Percentiles rank a stretch among this genome's conserved stretches.
Evolutionary conservation across 1,139 yeast species (phyloP).

Genomic region (Yamadazyma songkhlaensis): DNA sequence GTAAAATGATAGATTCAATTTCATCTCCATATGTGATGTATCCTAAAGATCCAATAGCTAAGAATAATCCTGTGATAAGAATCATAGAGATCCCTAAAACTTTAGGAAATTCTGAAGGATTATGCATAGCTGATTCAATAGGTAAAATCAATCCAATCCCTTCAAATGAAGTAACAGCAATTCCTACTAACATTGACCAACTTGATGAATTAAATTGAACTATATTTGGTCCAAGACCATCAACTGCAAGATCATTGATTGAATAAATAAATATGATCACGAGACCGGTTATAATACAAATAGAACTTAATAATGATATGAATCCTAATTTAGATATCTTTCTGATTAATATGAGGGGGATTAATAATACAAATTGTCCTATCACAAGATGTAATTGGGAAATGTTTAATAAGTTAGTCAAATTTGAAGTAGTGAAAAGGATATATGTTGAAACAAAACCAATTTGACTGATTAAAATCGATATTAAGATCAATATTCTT

Average conservation of each 20-base stretch:
- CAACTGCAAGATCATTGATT: slow-evolving; percentile 37
- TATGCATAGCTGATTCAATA: slow-evolving; percentile 70
- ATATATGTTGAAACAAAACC: slow-evolving; percentile 80
- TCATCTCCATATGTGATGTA: slow-evolving; percentile 66
- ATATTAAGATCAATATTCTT: slow-evolving; percentile 56
- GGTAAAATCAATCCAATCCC: slow-evolving; percentile 79
- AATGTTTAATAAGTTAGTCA: slow-evolving; percentile 43
- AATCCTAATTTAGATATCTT: slow-evolving; percentile 69
- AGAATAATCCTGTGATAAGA: slow-evolving; percentile 58
- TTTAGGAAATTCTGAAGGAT: slow-evolving; percentile 68
- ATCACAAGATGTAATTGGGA: slow-evolving; percentile 31
- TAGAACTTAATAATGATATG: slow-evolving; percentile 65
- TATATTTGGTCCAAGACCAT: slow-evolving; percentile 52
- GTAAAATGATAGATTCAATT: slow-evolving; percentile 65
- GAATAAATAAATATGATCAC: slow-evolving; percentile 61
- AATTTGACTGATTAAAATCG: slow-evolving; percentile 65
- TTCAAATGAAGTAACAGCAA: slow-evolving; percentile 79
- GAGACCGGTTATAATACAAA: slow-evolving; percentile 63
- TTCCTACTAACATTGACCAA: slow-evolving; percentile 77
- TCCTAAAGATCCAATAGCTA: slow-evolving; percentile 63
- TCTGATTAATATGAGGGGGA: slow-evolving; percentile 69
- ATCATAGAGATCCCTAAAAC: slow-evolving; percentile 60
- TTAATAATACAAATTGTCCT: slow-evolving; percentile 54
- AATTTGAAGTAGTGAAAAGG: slow-evolving; percentile 68
- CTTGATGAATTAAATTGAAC: slow-evolving; percentile 52